phyloP scores from a whole-genome alignment of 164 flowering plant species.

The Aristolochia fimbriata region DNA sequence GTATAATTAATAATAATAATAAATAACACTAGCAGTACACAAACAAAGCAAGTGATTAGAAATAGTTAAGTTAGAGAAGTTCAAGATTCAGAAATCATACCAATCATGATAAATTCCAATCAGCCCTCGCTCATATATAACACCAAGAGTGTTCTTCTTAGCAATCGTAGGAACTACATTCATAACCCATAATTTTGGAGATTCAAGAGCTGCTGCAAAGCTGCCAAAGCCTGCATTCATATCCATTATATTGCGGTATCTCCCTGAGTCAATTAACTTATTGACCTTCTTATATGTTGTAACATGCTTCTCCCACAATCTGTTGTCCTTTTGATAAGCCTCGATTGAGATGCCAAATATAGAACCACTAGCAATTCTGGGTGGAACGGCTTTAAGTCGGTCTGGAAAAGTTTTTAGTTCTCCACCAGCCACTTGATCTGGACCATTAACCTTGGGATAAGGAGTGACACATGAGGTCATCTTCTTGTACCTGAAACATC shows the following conservation, averaged over 20 bases:
- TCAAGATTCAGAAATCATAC: constrained; percentile 23
- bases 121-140: constrained; percentile 72
- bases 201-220: constrained; percentile 75
- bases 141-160: constrained; percentile 64
- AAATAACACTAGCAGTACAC: no score
- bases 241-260: constrained; percentile 91
- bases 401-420: constrained; percentile 63
- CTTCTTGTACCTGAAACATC: constrained; percentile 64
- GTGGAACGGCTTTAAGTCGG: constrained; percentile 72
- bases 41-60: no score
- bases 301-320: constrained; percentile 77
- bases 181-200: constrained; percentile 84
- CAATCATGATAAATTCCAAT: constrained; percentile 97
- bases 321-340: constrained; percentile 60
- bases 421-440: constrained; percentile 51
- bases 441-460: constrained; percentile 36
- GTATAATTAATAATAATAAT: no score
- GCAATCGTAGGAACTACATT: constrained; percentile 92
- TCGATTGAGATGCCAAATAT: constrained; percentile 69
- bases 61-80: no score
- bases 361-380: constrained; percentile 69
- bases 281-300: constrained; percentile 63
- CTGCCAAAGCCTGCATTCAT: constrained; percentile 95
- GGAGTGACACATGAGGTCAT: constrained; percentile 79
- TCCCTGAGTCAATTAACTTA: constrained; percentile 59